Evolutionary conservation across 2,329 filamentous ascomycete species (phyloP), one percentile per base, ranked within the genome.

Genomic region (Aspergillus sergii): DNA sequence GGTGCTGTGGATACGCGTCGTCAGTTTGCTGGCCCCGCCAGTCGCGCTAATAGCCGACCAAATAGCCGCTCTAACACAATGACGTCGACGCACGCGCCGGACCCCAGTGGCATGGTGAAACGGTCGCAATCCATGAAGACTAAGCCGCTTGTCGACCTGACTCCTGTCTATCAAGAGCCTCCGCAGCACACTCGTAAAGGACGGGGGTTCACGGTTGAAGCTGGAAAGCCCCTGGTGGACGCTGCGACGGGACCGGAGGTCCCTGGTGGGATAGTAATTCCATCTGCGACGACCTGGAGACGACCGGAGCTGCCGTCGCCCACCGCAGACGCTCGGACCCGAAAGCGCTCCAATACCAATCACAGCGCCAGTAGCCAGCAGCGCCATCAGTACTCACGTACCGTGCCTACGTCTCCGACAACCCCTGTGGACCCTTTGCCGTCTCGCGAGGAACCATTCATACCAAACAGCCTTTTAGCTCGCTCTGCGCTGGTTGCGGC

Each of bases 101-200:
- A 73, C 53, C 34, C 55, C 9, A 59, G 57, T 26, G 71, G 71
- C 28, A 72, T 75, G 45, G 76, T 84, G 5, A 76, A 77, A 46
- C 80, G 83, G 57, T 80, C 80, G n/a, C 76, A 75, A n/a, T 85
- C 85, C 2, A 74, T 71, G 7, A 73, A 76, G 28, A 82, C 83
- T 3, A 88, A 87, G 65, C 90, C 91, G 1, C 82, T 93, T 7
- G 78, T 93, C 34, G 90, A 91, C 70, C 82, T 93, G 46, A 88
- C 88, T 0, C 87, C 88, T 0, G 81, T 83, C 56, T 90, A 89
- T 71, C 82, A 84, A 57, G 88, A 91, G 65, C 84, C 88, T 8
- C 89, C 89, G 2, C 75, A 77, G 45, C 74, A 78, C 63, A 64
- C 61, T 6, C 71, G 72, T 32, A 78, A 75, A 58, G 77, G 75